Conservation (phyloP, 2,329 filamentous ascomycete species). For the Triangularia setosa region DNA sequence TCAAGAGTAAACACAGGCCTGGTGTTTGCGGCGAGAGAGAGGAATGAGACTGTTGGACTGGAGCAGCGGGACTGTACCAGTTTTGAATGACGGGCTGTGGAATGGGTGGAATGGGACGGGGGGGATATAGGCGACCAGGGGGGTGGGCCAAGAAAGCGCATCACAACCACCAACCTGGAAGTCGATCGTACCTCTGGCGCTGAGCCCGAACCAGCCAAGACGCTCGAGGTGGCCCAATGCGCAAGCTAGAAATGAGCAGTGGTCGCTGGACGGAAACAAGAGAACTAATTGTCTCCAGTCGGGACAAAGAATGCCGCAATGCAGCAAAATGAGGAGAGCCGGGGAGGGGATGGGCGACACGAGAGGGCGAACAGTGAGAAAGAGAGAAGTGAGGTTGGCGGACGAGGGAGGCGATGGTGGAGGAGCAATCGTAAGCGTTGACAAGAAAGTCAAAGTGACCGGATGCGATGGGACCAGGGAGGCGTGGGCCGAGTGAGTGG, state of each 20-base stretch:
- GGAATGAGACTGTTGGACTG: slow-evolving; percentile 12
- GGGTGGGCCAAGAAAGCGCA: slow-evolving; percentile 1
- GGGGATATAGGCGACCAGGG: background rate
- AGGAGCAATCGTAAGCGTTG: slow-evolving; percentile 11
- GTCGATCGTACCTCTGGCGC: background rate
- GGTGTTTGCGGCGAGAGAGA: slow-evolving; percentile 19
- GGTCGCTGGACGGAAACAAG: background rate
- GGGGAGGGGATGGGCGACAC: background rate
- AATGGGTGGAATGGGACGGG: background rate
- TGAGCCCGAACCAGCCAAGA: background rate
- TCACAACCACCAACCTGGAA: background rate
- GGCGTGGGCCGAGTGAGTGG: slow-evolving; percentile 16
- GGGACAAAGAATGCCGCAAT: background rate
- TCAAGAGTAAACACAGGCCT: slow-evolving; percentile 13
- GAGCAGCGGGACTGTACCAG: slow-evolving; percentile 17
- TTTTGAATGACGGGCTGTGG: slow-evolving; percentile 24
- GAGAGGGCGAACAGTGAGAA: background rate
- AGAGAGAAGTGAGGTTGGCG: background rate
- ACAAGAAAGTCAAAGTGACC: slow-evolving; percentile 7
- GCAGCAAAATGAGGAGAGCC: background rate
- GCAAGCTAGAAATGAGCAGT: background rate
- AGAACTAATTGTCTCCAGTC: background rate
- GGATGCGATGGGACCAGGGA: slow-evolving; percentile 14
- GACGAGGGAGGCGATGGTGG: slow-evolving; percentile 10
- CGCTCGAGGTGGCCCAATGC: background rate